Conservation (phyloP, 805 yeast genomes). For the Schwanniomyces sp. region DNA sequence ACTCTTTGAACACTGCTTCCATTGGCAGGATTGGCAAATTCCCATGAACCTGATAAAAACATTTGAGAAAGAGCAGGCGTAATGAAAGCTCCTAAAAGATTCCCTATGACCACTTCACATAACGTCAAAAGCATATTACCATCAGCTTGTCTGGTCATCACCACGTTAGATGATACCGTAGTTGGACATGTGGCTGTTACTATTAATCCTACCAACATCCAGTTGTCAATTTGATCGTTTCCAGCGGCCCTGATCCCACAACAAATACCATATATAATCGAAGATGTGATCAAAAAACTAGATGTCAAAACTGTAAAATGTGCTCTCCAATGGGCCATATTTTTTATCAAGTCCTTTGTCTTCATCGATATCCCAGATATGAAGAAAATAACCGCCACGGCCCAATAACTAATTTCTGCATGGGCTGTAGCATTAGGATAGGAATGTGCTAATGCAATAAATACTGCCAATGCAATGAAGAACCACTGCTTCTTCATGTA, state of each 20-base stretch:
- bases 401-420: constrained; percentile 80
- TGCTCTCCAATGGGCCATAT: constrained; percentile 78
- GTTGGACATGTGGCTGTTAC: constrained; percentile 89
- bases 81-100: constrained; percentile 79
- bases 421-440: constrained; percentile 76
- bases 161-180: constrained; percentile 88
- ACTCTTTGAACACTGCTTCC: constrained; percentile 49
- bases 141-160: constrained; percentile 84
- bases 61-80: constrained; percentile 84
- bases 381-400: constrained; percentile 82
- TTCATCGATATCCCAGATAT: constrained; percentile 80
- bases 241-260: constrained; percentile 61
- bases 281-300: constrained; percentile 69
- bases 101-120: constrained; percentile 85
- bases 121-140: constrained; percentile 79
- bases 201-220: constrained; percentile 79
- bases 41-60: constrained; percentile 60
- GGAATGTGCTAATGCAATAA: constrained; percentile 71
- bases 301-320: constrained; percentile 67
- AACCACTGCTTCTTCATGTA: constrained; percentile 61
- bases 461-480: constrained; percentile 66
- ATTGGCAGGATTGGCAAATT: constrained; percentile 71
- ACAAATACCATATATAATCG: constrained; percentile 73
- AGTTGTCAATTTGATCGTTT: constrained; percentile 61
- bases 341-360: constrained; percentile 56